These are phyloP conservation scores for Bjerkandera adusta DNA, from an alignment of 1,284 basidiomycete genomes.

Conservation along the genomic window DNA sequence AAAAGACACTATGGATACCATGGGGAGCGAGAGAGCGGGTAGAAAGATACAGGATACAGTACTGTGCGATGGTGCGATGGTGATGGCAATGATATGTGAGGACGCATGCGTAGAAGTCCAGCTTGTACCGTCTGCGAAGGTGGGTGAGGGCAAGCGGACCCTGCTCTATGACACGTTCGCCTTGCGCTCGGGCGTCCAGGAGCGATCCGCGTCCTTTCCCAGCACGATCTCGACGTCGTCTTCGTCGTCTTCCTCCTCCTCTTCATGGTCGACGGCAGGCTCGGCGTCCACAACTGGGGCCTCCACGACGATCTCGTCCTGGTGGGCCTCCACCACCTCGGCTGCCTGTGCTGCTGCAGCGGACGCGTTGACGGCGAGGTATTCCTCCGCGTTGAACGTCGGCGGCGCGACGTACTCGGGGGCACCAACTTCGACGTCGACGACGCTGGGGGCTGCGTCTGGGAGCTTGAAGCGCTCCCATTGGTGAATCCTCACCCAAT, in stretches of 20 bases:
- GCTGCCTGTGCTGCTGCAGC: neutral
- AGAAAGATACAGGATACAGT: too few species aligned
- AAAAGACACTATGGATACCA: too few species aligned
- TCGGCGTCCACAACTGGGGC: conserved; percentile 22
- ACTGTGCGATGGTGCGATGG: too few species aligned
- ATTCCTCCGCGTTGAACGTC: neutral
- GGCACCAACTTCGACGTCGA: conserved; percentile 26
- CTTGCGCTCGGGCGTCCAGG: conserved; percentile 27
- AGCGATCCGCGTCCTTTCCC: conserved; percentile 30
- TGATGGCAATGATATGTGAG: too few species aligned
- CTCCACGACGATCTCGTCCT: neutral
- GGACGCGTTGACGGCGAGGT: neutral
- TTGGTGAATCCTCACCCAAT: conserved; percentile 63
- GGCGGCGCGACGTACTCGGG: neutral
- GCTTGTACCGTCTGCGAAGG: too few species aligned
- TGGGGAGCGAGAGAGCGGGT: too few species aligned
- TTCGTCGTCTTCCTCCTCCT: conserved; percentile 49
- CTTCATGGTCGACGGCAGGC: conserved; percentile 26
- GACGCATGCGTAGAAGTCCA: too few species aligned
- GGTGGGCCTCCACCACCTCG: neutral
- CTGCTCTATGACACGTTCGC: too few species aligned
- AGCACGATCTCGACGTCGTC: conserved; percentile 54
- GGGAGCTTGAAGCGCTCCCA: conserved; percentile 78
- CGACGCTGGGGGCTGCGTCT: conserved; percentile 48
- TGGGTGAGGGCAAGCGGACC: too few species aligned